Conservation (phyloP, 2,329 filamentous ascomycete genomes). For the Dothiorella sarmentorum region DNA sequence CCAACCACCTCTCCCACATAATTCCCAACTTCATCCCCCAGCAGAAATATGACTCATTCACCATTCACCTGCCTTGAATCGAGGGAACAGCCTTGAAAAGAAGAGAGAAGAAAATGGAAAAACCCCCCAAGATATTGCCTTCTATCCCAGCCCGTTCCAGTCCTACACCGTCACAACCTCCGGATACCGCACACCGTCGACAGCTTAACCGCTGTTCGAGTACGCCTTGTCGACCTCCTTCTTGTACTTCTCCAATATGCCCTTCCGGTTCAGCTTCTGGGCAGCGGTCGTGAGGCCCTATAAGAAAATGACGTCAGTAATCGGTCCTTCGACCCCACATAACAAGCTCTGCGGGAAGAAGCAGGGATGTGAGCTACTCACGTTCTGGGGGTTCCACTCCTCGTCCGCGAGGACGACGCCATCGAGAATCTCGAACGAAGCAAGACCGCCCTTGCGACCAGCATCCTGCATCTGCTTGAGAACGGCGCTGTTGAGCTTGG, state of each 20-base stretch:
- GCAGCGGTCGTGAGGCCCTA: conserved; percentile 51
- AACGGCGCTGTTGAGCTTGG: conserved; percentile 62
- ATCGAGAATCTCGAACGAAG: conserved; percentile 69
- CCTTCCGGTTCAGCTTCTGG: conserved; percentile 52
- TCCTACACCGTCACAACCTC: not conserved
- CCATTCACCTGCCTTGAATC: not conserved
- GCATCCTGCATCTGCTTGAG: conserved; percentile 66
- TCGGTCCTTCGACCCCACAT: not conserved
- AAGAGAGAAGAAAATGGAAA: not conserved
- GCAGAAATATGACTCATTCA: not conserved
- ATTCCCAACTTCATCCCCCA: too few relatives aligned
- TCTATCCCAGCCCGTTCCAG: not conserved
- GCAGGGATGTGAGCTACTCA: conserved; percentile 49
- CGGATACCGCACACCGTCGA: not conserved
- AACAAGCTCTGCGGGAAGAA: not conserved
- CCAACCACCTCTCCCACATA: not conserved
- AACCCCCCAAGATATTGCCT: not conserved
- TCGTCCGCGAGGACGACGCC: conserved; percentile 77
- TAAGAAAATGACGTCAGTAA: conserved; percentile 23
- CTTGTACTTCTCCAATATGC: conserved; percentile 49
- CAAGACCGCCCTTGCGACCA: conserved; percentile 64
- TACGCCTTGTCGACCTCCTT: conserved; percentile 50
- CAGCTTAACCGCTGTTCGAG: conserved; percentile 20
- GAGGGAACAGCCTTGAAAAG: not conserved
- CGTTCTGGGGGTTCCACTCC: conserved; percentile 82